Conservation (phyloP, 179 eudicot genomes). For the Silene coronaria region DNA sequence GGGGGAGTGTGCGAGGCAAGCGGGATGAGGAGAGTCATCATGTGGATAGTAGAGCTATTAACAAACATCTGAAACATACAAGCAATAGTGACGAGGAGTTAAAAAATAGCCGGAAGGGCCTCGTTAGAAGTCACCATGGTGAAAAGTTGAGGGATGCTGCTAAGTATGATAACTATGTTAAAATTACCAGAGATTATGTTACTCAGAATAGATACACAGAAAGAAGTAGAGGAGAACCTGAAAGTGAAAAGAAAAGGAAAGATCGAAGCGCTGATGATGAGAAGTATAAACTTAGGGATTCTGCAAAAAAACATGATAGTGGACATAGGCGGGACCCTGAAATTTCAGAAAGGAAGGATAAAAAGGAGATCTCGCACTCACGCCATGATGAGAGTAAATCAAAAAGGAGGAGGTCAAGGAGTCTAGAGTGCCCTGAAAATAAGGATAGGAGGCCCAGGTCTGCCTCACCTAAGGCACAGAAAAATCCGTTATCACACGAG, state of each 20-base stretch:
- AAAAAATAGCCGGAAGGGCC: constrained; percentile 35
- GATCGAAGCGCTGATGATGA: constrained; percentile 51
- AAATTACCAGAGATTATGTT: constrained; percentile 31
- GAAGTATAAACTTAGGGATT: constrained; percentile 35
- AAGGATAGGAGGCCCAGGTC: constrained; percentile 54
- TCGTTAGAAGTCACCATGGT: constrained; percentile 33
- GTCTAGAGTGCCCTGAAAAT: constrained; percentile 58
- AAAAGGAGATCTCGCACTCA: constrained; percentile 29
- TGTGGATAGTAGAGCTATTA: constrained; percentile 25
- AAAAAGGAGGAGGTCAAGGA: constrained; percentile 70
- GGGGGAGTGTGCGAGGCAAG: constrained; percentile 31
- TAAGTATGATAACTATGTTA: constrained; percentile 39
- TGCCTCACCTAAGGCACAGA: constrained; percentile 53
- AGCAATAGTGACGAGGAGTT: constrained; percentile 22
- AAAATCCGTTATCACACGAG: constrained; percentile 38
- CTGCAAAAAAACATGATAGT: constrained; percentile 42
- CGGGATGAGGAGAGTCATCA: constrained; percentile 29
- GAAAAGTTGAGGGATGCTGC: constrained; percentile 35
- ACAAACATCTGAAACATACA: constrained; percentile 24
- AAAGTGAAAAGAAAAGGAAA: constrained; percentile 47
- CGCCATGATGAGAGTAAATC: constrained; percentile 44
- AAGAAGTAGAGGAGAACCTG: constrained; percentile 47
- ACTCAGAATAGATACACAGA: constrained; percentile 40
- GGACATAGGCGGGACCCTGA: constrained; percentile 35
- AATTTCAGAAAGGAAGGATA: constrained; percentile 41